These are phyloP conservation scores for Rusavskia elegans DNA, from an alignment of 495 filamentous ascomycete genomes.

Conservation along the genomic window DNA sequence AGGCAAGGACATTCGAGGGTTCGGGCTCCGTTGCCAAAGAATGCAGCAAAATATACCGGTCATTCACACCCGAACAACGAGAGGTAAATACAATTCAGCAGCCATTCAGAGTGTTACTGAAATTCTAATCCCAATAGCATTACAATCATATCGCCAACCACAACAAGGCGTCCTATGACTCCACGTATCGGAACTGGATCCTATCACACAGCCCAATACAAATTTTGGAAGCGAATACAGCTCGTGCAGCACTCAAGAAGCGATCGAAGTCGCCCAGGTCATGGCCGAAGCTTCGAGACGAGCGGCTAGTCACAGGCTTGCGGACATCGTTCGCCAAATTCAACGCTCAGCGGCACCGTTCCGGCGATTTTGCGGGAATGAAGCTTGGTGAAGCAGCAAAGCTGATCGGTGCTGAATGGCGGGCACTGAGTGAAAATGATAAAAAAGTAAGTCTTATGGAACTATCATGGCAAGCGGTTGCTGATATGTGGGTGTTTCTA, in stretches of 20 bases:
- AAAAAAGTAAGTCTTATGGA: conserved; percentile 33
- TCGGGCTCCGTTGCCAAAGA: conserved; percentile 4
- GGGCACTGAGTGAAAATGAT: conserved; percentile 27
- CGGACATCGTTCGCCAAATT: conserved; percentile 27
- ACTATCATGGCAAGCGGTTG: no score
- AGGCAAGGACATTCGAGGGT: not conserved
- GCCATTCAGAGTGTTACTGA: not conserved
- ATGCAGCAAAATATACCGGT: conserved; percentile 11
- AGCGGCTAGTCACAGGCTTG: conserved; percentile 38
- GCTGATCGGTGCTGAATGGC: conserved; percentile 38
- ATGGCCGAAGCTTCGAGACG: conserved; percentile 30
- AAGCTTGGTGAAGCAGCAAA: conserved; percentile 13
- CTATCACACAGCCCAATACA: conserved; percentile 34
- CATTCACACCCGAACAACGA: conserved; percentile 14
- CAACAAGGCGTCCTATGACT: conserved; percentile 28
- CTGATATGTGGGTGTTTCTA: not conserved
- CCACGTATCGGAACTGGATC: conserved; percentile 41
- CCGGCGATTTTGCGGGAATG: conserved; percentile 31
- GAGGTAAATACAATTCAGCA: conserved; percentile 19
- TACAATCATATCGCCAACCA: conserved; percentile 33
- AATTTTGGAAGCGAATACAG: conserved; percentile 47
- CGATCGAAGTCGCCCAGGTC: conserved; percentile 2
- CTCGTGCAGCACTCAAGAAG: conserved; percentile 34
- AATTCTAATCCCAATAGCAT: conserved; percentile 17
- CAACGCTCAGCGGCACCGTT: conserved; percentile 24